Evolutionary conservation across 441 rosid genomes (phyloP).

Genomic region (Aquilaria agallochum): DNA sequence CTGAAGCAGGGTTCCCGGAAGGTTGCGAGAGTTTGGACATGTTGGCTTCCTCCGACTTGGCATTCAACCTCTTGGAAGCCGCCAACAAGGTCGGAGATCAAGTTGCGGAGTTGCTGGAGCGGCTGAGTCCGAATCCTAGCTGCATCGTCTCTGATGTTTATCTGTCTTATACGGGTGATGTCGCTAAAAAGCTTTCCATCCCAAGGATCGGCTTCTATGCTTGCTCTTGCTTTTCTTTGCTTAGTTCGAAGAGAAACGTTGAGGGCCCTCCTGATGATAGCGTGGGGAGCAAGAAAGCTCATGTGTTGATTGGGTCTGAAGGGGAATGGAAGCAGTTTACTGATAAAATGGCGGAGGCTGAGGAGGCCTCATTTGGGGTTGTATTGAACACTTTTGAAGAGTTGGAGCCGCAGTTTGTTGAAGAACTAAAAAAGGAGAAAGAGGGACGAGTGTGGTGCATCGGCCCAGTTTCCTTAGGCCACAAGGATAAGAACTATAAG

Average conservation of each 20-base stretch:
- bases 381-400: conserved; percentile 30
- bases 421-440: conserved; percentile 15
- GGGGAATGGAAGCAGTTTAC: too few species aligned
- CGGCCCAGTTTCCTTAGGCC: conserved; percentile 34
- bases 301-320: too few species aligned
- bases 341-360: conserved; percentile 6
- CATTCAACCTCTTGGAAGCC: conserved; percentile 14
- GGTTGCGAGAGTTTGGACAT: conserved; percentile 39
- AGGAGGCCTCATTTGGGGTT: conserved; percentile 19
- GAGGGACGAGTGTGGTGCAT: conserved; percentile 26
- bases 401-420: conserved; percentile 24
- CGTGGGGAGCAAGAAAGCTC: too few species aligned
- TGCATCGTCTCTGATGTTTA: conserved; percentile 33
- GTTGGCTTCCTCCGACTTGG: conserved; percentile 12
- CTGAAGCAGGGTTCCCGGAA: conserved; percentile 32
- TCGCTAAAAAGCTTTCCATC: conserved; percentile 26
- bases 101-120: conserved; percentile 15
- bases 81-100: conserved; percentile 16
- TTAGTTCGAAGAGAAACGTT: neutral
- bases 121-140: conserved; percentile 22
- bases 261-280: too few species aligned
- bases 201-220: conserved; percentile 37
- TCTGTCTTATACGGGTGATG: conserved; percentile 16
- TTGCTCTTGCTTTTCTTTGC: conserved; percentile 14
- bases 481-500: conserved; percentile 14